A percentile compares a stretch with the other conserved stretches of the same genome.
phyloP scores from a whole-genome alignment of 306 rosid genomes.

The Quillaja saponaria region DNA sequence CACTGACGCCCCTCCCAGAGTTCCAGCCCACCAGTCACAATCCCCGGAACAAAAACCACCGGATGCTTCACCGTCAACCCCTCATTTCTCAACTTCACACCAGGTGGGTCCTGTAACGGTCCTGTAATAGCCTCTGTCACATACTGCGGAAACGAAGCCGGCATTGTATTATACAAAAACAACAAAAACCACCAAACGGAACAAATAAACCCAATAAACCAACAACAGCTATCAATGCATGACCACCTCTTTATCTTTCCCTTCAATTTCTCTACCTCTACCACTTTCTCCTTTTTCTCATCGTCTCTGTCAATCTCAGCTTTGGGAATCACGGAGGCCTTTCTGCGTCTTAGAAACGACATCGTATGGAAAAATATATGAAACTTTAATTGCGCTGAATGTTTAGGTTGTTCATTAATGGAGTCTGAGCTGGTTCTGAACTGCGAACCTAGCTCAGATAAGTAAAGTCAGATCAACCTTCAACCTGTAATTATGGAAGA shows the following conservation, averaged over 20 bases:
- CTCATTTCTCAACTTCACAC: conserved; percentile 70
- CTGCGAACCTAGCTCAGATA: too few species aligned
- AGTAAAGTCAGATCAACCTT: conserved; percentile 12
- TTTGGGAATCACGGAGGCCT: conserved; percentile 30
- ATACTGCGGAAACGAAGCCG: conserved; percentile 80
- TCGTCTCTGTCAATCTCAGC: not conserved
- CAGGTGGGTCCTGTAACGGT: conserved; percentile 78
- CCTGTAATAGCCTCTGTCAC: conserved; percentile 77
- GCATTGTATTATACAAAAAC: conserved; percentile 72
- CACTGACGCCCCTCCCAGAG: conserved; percentile 82
- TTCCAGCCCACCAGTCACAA: conserved; percentile 79
- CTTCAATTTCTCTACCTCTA: conserved; percentile 12
- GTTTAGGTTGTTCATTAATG: conserved; percentile 1
- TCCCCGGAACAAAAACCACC: conserved; percentile 82
- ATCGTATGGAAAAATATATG: conserved; percentile 31
- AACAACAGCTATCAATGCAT: conserved; percentile 69
- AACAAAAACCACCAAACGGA: conserved; percentile 75
- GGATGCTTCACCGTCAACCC: conserved; percentile 71
- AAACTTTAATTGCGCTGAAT: conserved; percentile 19
- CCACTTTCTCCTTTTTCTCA: conserved; percentile 20
- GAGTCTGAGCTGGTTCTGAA: conserved; percentile 3
- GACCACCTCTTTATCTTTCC: conserved; percentile 39
- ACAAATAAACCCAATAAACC: conserved; percentile 68
- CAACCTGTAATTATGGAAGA: not conserved
- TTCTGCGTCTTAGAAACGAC: conserved; percentile 65